phyloP scores from a whole-genome alignment of 805 yeast genomes.

The Metschnikowia proteae region DNA sequence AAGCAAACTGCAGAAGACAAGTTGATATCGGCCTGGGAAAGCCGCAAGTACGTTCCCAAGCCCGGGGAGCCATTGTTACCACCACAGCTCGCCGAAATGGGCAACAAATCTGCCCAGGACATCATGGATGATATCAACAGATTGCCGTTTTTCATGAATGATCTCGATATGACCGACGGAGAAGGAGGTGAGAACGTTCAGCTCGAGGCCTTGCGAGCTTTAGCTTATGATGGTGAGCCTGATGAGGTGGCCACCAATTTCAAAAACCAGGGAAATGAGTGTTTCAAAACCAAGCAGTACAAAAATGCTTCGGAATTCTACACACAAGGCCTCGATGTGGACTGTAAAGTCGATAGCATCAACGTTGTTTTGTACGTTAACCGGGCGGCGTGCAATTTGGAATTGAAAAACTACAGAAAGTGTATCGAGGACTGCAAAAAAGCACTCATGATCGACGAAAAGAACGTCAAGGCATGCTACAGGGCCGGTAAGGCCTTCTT shows the following conservation, averaged over 20 bases:
- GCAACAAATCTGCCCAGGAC: constrained; percentile 68
- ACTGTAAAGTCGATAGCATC: constrained; percentile 53
- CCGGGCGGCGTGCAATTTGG: constrained; percentile 89
- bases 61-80: constrained; percentile 72
- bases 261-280: constrained; percentile 90
- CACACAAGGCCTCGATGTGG: constrained; percentile 72
- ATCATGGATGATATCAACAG: constrained; percentile 73
- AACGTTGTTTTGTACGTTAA: constrained; percentile 67
- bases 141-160: constrained; percentile 92
- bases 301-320: constrained; percentile 75
- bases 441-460: constrained; percentile 62
- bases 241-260: constrained; percentile 86
- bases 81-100: constrained; percentile 68
- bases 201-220: constrained; percentile 83
- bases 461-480: constrained; percentile 77
- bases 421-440: constrained; percentile 83
- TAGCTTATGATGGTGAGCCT: constrained; percentile 95
- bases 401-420: constrained; percentile 75
- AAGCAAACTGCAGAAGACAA: constrained; percentile 16
- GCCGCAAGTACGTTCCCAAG: constrained; percentile 36
- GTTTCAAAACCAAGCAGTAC: constrained; percentile 67
- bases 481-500: constrained; percentile 81
- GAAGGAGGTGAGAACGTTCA: constrained; percentile 70
- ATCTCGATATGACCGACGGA: constrained; percentile 72
- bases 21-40: constrained; percentile 41